Evolutionary conservation across 2,329 filamentous ascomycete genomes (phyloP), one percentile per base, ranked within the genome.

Genomic region (Diplodia corticola): DNA sequence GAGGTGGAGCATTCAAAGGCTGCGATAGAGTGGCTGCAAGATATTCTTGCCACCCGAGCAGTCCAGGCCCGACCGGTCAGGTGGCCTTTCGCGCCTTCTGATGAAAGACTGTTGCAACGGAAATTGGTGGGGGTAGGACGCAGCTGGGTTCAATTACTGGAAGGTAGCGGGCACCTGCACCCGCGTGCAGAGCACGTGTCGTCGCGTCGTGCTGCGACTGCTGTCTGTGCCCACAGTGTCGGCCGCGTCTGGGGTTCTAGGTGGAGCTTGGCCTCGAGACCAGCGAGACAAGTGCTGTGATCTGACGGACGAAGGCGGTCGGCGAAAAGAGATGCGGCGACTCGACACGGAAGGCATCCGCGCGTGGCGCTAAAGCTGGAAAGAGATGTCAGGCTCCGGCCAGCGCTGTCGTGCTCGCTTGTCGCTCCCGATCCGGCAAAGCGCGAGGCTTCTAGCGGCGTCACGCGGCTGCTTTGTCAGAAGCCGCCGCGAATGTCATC

Each of bases 381-480:
- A 22, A 24, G 53, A 55, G 53, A 30, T 20, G n/a, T 33, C 10
- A 5, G 26, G 50, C 50, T 53, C 30, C 12, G 26, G 22, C 35
- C 20, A 26, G 13, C 35, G 33, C 10, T 46, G 40, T 46, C 55
- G 55, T 46, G 55, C 55, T 60, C 55, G 55, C 33, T 22, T 46
- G n/a, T 3, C 4, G 26, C 28, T 9, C 55, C 24, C 2, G 3
- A 20, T 60, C 1, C 5, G 55, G 55, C 37, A 46, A 46, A 60
- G 57, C 57, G 57, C 57, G 44, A 37, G 55, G 37, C 22, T 17
- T 13, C 24, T 61, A 61, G 57, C 44, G 57, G 57, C 44, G 37
- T 61, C 57, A 49, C 44, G 57, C 57, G 57, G 57, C 57, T 50
- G 57, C 57, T 61, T 61, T 61, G 57, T 61, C 40, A 46, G 24